Evolutionary conservation across 1,284 basidiomycete species (phyloP), one percentile per base, ranked within the genome.

Genomic region (Coniferiporia sulphurascens): DNA sequence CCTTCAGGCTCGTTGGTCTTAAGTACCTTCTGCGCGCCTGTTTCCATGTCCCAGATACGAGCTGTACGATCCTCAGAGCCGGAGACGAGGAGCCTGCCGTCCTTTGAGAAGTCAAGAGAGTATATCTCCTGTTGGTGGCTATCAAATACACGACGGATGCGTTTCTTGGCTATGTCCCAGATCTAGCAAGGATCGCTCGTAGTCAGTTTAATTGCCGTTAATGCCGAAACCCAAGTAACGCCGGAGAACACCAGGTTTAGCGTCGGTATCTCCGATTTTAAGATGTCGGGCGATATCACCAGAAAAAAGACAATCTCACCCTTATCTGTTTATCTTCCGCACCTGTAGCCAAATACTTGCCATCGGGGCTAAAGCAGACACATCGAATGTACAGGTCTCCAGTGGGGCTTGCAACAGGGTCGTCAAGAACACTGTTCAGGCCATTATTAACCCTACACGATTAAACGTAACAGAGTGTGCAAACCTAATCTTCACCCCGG

Each of bases 121-220:
- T 95, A 96, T 65, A 96, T 93, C 72, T 94, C 93, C 68, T 92
- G 89, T 69, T 87, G 84, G 73, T 96, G 94, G 1, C 93, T 94
- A 53, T 87, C 83, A 64, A 95, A 89, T 19, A 90, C 78, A 61
- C 82, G 84, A 60, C 83, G 78, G 65, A 93, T 87, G 50, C 82
- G 80, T 67, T 85, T 85, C 69, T 84, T 85, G 32, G 78, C 78
- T 64, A 95, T 89, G 68, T 95, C 91, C 93, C 93, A 96, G 67
- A 91, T 90, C 91, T 89, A 15, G 62, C n/a, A 60, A 48, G 41
- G 36, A n/a, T 54, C 43, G 52, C n/a, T 17, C 50, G 57, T 17
- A 19, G 52, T 45, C 32, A 61, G n/a, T 56, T 21, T 32, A 19
- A 45, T 48, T 15, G 43, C 52, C 50, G 48, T 7, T 53, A 38